Evolutionary conservation across 202 grass and related monocot species (phyloP), one percentile per base, ranked within the genome.

Genomic region (Zizania palustris): DNA sequence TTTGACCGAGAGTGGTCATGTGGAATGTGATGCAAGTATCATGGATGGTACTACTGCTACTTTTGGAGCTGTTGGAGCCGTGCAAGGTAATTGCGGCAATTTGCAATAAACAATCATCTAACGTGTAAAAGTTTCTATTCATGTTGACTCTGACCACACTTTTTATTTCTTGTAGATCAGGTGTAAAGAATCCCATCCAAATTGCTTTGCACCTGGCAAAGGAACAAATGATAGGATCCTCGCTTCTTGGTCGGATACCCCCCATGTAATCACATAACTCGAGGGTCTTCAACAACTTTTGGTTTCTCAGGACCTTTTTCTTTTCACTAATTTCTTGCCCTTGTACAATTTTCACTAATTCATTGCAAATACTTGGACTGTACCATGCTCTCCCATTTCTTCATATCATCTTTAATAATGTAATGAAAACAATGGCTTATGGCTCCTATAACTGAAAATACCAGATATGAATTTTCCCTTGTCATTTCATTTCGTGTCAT

Each of bases 21-120:
- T 97, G 62, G 91, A 97, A 83, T 97, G 91, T 6, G 95, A 97
- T 87, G 91, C 95, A 34, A 88, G 95, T 75, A 97, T 97, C 76
- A 97, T 97, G 95, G 95, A 97, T 84, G 95, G 91, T 71, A 82
- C 38, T 77, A 78, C 85, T 68, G 85, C 89, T 80, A 72, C 86
- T 45, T 97, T 93, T 37, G 91, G 94, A 75, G 89, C 94, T 82
- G 94, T 92, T 49, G 91, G 94, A 83, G 87, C 94, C 80, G 72
- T 97, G 77, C 74, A 73, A 97, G 91, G 94, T 97, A 88, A 55
- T 84, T 85, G 50, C 74, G 28, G 65, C 20, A 20, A 71, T 69
- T 79, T 69, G 68, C 6, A 28, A 51, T 13, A 60, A 38, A 21
- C 35, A 46, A 28, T 63, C 54, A 18, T 33, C 44, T 9, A 61